Percentiles rank a stretch among this genome's conserved stretches.
Conservation (phyloP, 306 rosid genomes). For the Ochetophila trinervis region DNA sequence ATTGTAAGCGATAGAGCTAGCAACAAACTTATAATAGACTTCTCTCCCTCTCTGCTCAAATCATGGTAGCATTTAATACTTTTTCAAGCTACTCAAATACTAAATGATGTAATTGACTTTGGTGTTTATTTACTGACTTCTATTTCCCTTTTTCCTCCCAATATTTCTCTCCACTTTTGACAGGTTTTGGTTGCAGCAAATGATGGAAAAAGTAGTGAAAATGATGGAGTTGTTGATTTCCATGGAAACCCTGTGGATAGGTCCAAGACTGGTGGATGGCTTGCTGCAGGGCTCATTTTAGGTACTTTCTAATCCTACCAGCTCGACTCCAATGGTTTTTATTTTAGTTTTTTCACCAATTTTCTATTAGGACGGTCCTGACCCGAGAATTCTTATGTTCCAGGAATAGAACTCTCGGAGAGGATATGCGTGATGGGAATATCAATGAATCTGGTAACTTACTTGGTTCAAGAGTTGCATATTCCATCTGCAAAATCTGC, state of each 20-base stretch:
- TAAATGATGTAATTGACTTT: too few relatives aligned
- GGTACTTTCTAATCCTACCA: constrained; percentile 35
- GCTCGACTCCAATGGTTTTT: too few relatives aligned
- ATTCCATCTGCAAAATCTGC: constrained; percentile 81
- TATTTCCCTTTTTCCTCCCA: constrained; percentile 1
- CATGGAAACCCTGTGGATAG: constrained; percentile 66
- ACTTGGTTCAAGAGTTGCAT: constrained; percentile 65
- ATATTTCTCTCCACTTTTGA: constrained; percentile 1
- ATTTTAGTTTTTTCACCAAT: too few relatives aligned
- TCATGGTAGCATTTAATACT: constrained; percentile 51
- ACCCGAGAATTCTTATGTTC: constrained; percentile 7
- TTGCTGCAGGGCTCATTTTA: constrained; percentile 87
- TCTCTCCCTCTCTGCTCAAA: constrained; percentile 9
- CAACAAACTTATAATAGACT: not conserved
- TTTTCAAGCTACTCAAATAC: not conserved
- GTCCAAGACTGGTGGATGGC: constrained; percentile 80
- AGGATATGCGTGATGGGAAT: constrained; percentile 89
- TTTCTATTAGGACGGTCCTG: not conserved
- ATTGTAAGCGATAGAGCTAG: constrained; percentile 2
- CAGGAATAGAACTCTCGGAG: constrained; percentile 86
- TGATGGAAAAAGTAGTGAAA: constrained; percentile 41
- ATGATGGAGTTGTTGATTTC: constrained; percentile 50
- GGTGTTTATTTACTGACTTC: not conserved
- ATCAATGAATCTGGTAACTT: constrained; percentile 85
- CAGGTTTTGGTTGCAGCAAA: constrained; percentile 56